Evolutionary conservation across 768 basidiomycete species (phyloP).

Genomic region (Strobilomyces dryophilus): DNA sequence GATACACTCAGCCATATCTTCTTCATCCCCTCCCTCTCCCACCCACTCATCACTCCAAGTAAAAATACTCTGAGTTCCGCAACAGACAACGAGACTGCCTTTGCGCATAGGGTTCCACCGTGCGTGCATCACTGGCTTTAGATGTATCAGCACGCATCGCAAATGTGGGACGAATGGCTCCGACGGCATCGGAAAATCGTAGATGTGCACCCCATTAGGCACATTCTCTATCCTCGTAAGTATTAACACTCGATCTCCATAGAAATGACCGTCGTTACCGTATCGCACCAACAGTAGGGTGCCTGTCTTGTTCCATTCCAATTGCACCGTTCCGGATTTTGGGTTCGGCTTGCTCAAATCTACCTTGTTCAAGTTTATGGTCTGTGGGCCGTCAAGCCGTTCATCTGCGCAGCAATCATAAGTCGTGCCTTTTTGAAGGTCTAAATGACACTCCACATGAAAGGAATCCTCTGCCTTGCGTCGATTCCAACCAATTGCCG

Average conservation of each 20-base stretch:
- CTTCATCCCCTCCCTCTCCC: conserved; percentile 51
- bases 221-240: conserved; percentile 48
- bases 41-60: conserved; percentile 85
- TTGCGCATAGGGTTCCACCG: conserved; percentile 85
- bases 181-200: conserved; percentile 61
- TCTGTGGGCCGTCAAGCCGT: conserved; percentile 52
- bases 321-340: conserved; percentile 63
- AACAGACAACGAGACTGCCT: conserved; percentile 64
- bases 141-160: conserved; percentile 64
- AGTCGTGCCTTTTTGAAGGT: not conserved
- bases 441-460: conserved; percentile 54
- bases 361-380: conserved; percentile 44
- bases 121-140: conserved; percentile 57
- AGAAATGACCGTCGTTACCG: conserved; percentile 40
- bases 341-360: conserved; percentile 63
- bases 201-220: conserved; percentile 64
- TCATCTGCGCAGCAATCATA: conserved; percentile 47
- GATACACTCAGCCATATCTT: conserved; percentile 86
- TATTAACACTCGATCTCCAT: not conserved
- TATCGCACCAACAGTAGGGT: conserved; percentile 69
- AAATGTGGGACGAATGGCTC: conserved; percentile 57
- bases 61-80: conserved; percentile 63
- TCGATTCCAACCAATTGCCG: conserved; percentile 75
- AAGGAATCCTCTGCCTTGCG: conserved; percentile 81
- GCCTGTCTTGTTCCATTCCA: conserved; percentile 82